A percentile compares a stretch with the other conserved stretches of the same genome.
Evolutionary conservation across 2,329 filamentous ascomycete genomes (phyloP).

Genomic region (Tothia fuscella): DNA sequence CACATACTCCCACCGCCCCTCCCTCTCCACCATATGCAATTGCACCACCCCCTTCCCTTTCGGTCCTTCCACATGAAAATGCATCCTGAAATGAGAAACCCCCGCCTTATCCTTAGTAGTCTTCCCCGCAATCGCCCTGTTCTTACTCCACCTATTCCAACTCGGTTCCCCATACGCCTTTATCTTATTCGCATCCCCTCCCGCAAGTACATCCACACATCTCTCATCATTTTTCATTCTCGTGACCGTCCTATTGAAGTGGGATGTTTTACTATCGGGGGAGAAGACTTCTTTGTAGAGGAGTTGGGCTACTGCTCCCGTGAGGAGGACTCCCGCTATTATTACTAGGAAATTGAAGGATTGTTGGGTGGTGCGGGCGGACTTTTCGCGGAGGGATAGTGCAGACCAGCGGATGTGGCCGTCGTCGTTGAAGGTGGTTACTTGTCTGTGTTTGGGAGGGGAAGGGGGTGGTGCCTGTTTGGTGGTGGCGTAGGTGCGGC

Average conservation of each 20-base stretch:
- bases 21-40: conserved; percentile 61
- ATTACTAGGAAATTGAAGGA: conserved; percentile 78
- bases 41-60: conserved; percentile 60
- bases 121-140: conserved; percentile 41
- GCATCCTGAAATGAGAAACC: conserved; percentile 69
- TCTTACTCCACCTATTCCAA: conserved; percentile 65
- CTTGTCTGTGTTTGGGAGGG: conserved; percentile 46
- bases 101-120: conserved; percentile 46
- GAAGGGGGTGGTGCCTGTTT: conserved; percentile 19
- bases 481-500: conserved; percentile 15
- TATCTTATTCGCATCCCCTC: conserved; percentile 52
- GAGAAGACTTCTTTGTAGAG: conserved; percentile 76
- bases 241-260: conserved; percentile 80
- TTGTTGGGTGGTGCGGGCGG: conserved; percentile 76
- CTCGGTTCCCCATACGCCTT: conserved; percentile 71
- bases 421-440: conserved; percentile 79
- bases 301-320: conserved; percentile 65
- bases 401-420: conserved; percentile 71
- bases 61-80: conserved; percentile 69
- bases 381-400: conserved; percentile 65
- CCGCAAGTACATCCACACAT: conserved; percentile 55
- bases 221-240: conserved; percentile 60
- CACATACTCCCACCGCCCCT: conserved; percentile 62
- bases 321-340: conserved; percentile 60
- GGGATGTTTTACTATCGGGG: conserved; percentile 67